Evolutionary conservation across 2,329 filamentous ascomycete species (phyloP).

Genomic region (Fusarium luffae): DNA sequence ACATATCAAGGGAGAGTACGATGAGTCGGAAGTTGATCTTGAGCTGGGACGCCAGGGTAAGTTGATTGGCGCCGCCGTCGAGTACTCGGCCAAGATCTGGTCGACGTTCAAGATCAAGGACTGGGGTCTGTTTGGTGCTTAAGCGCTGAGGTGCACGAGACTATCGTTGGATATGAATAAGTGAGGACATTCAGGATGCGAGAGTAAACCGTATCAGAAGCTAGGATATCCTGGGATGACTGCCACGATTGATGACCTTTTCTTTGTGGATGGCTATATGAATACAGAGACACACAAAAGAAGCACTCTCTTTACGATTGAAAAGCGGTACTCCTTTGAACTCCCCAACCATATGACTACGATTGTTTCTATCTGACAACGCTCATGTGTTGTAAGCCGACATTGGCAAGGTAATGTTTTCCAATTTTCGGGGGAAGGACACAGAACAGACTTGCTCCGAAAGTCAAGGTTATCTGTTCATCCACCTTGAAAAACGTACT

Average conservation of each 20-base stretch:
- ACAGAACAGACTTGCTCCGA: neutral
- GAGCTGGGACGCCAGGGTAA: conserved; percentile 73
- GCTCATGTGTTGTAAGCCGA: neutral
- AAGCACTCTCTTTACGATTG: neutral
- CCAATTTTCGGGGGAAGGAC: neutral
- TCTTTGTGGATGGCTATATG: conserved; percentile 10
- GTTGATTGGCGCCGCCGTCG: conserved; percentile 74
- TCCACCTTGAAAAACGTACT: neutral
- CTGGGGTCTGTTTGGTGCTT: conserved; percentile 75
- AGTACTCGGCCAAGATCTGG: conserved; percentile 75
- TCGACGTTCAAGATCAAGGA: conserved; percentile 81
- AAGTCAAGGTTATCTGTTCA: neutral
- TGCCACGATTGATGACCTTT: conserved; percentile 39
- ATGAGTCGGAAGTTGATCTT: conserved; percentile 76
- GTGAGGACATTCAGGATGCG: neutral
- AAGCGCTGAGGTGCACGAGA: conserved; percentile 28
- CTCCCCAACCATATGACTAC: neutral
- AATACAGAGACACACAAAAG: neutral
- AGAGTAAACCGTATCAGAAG: neutral
- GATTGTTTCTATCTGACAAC: too few species aligned
- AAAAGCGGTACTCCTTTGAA: neutral
- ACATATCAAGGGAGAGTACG: conserved; percentile 79
- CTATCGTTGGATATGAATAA: neutral
- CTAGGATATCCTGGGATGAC: conserved; percentile 27
- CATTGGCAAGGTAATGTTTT: neutral